phyloP scores from a whole-genome alignment of 352 stramenopile species.

The Phytophthora idaei region DNA sequence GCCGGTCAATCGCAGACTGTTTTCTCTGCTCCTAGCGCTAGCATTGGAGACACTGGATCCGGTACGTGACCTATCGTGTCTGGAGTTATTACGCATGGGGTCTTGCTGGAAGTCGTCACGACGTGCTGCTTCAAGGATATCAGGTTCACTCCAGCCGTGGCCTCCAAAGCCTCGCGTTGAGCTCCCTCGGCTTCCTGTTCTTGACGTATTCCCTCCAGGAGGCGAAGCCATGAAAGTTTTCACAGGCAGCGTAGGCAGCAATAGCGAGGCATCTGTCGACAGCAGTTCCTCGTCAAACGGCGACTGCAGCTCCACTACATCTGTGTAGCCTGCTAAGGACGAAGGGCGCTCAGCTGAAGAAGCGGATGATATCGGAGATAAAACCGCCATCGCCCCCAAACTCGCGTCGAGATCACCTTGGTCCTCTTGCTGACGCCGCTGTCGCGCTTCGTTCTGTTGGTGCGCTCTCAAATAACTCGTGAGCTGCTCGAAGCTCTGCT shows the following conservation, averaged over 20 bases:
- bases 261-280: constrained; percentile 20
- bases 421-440: constrained; percentile 32
- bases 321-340: constrained; percentile 34
- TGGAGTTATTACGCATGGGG: constrained; percentile 27
- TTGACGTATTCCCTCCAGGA: constrained; percentile 16
- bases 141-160: constrained; percentile 49
- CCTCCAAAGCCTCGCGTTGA: constrained; percentile 29
- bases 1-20: constrained; percentile 29
- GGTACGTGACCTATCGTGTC: constrained; percentile 23
- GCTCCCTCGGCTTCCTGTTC: constrained; percentile 22
- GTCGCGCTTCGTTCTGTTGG: constrained; percentile 34
- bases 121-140: constrained; percentile 25
- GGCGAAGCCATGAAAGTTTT: constrained; percentile 28
- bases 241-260: constrained; percentile 34
- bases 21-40: constrained; percentile 28
- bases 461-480: constrained; percentile 47
- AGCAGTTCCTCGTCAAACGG: constrained; percentile 34
- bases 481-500: constrained; percentile 73
- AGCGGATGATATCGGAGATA: constrained; percentile 30
- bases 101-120: constrained; percentile 36
- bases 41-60: constrained; percentile 18
- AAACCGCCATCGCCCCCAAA: constrained; percentile 24
- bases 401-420: constrained; percentile 19
- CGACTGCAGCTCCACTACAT: constrained; percentile 38
- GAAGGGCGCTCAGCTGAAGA: constrained; percentile 26